Evolutionary conservation across 176 grass and related monocot species (phyloP).

Genomic region (Urochloa ruziziensis): DNA sequence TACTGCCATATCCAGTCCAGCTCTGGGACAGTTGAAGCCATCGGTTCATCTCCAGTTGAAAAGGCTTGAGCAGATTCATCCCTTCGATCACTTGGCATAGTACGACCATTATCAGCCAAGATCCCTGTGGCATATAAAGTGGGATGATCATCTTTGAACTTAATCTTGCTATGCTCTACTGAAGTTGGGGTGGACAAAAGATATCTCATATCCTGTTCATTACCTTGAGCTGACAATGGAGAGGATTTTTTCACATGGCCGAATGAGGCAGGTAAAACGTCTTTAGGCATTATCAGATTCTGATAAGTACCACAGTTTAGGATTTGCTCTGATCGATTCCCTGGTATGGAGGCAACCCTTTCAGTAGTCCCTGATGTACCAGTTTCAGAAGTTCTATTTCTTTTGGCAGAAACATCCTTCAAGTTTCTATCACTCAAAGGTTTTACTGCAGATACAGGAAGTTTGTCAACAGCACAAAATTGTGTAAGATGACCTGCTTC

Average conservation of each 20-base stretch:
- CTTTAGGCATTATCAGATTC: constrained; percentile 32
- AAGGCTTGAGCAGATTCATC: constrained; percentile 36
- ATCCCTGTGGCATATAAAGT: constrained; percentile 12
- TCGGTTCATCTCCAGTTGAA: constrained; percentile 39
- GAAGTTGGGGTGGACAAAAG: background rate
- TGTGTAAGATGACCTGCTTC: constrained; percentile 69
- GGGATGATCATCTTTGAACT: constrained; percentile 16
- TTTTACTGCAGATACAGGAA: constrained; percentile 55
- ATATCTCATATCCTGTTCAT: constrained; percentile 21
- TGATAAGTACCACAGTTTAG: constrained; percentile 28
- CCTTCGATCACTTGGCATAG: constrained; percentile 21
- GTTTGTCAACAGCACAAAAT: constrained; percentile 59
- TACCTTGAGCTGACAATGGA: background rate
- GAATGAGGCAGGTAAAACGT: constrained; percentile 27
- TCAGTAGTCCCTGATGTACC: constrained; percentile 13
- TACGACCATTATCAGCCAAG: background rate
- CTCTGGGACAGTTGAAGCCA: constrained; percentile 63
- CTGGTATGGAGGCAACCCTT: constrained; percentile 21
- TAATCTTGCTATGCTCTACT: constrained; percentile 9
- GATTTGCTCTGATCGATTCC: constrained; percentile 38
- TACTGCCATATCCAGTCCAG: constrained; percentile 89
- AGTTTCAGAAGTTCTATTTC: constrained; percentile 28
- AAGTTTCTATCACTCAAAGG: constrained; percentile 51
- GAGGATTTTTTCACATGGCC: constrained; percentile 18
- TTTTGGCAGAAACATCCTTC: constrained; percentile 48